Evolutionary conservation across 345 rosid genomes (phyloP), one percentile per base, ranked within the genome.

Genomic region (Eutrema yunnanense): DNA sequence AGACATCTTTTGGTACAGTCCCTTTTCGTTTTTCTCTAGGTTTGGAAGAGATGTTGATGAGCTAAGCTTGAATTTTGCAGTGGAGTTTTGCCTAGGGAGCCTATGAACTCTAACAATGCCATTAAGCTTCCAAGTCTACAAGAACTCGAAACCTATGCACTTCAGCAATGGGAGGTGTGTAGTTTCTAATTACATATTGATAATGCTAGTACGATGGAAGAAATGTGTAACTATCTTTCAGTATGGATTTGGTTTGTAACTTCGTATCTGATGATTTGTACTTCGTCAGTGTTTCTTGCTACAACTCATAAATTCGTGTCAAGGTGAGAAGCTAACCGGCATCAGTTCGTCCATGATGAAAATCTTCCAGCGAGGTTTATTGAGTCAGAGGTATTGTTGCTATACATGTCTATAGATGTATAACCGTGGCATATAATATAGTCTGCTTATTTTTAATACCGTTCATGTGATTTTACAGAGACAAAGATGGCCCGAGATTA

Each of bases 111-210:
- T 27, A 74, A 69, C 79, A 62, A 83, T 79, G 83, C 81, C 37
- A 78, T 58, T 34, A 85, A 88, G 69, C 97, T 89, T 65, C 96
- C 96, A 50, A 91, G 83, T 61, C 77, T 69, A 71, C 85, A 86
- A 77, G 97, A 95, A 72, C 96, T 95, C 1, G 96, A 90, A 64
- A 67, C 75, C 40, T 95, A 85, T 80, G 96, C 97, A 33, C 86
- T 82, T 80, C 87, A 84, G 46, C 96, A 95, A 47, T 95, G 99
- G 99, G 96, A 92, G 96, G 96, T 92, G 79, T 67, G 85, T 56
- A 78, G 73, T 59, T 84, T 72, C 27, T 49, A 27, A 66, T 63
- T 38, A 8, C 61, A 6, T 78, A 7, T 71, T 73, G 38, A 27
- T 42, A 10, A 65, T 50, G 40, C 54, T 40, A 13, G 60, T 40